Conservation (phyloP, 2,329 filamentous ascomycete genomes). For the Geosmithia flava region DNA sequence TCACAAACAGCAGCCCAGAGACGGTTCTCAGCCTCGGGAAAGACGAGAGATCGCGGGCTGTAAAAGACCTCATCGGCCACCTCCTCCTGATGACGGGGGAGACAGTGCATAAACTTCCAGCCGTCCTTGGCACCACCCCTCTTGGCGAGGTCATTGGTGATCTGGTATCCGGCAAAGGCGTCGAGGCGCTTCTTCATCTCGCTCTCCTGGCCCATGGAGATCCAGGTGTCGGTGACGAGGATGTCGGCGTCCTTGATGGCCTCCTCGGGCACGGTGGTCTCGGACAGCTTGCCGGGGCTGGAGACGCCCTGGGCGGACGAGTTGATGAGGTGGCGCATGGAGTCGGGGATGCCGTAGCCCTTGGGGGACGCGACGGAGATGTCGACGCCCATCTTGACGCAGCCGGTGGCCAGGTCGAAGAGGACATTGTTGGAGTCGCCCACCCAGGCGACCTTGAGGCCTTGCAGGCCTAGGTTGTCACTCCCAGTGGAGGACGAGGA, state of each 20-base stretch:
- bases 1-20: slow-evolving; percentile 76
- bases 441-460: slow-evolving; percentile 88
- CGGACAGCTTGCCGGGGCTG: slow-evolving; percentile 52
- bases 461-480: slow-evolving; percentile 55
- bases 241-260: slow-evolving; percentile 78
- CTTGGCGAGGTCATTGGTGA: slow-evolving; percentile 75
- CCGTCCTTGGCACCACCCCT: slow-evolving; percentile 73
- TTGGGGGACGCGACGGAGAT: slow-evolving; percentile 77
- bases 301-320: slow-evolving; percentile 44
- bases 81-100: slow-evolving; percentile 86
- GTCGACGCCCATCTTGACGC: slow-evolving; percentile 76
- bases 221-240: slow-evolving; percentile 93
- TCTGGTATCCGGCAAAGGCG: slow-evolving; percentile 82
- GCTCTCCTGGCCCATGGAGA: slow-evolving; percentile 94
- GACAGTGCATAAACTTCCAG: slow-evolving; percentile 98
- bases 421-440: slow-evolving; percentile 96
- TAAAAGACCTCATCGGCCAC: slow-evolving; percentile 95
- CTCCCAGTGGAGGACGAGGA: slow-evolving; percentile 17
- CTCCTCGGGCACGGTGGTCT: slow-evolving; percentile 74
- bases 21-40: slow-evolving; percentile 88
- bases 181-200: slow-evolving; percentile 66
- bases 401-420: slow-evolving; percentile 82
- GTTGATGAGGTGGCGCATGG: slow-evolving; percentile 63
- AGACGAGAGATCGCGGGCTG: slow-evolving; percentile 72
- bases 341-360: slow-evolving; percentile 68